Base-by-base conservation (phyloP, 1,139 yeast species). In the Pichia sp. region DNA sequence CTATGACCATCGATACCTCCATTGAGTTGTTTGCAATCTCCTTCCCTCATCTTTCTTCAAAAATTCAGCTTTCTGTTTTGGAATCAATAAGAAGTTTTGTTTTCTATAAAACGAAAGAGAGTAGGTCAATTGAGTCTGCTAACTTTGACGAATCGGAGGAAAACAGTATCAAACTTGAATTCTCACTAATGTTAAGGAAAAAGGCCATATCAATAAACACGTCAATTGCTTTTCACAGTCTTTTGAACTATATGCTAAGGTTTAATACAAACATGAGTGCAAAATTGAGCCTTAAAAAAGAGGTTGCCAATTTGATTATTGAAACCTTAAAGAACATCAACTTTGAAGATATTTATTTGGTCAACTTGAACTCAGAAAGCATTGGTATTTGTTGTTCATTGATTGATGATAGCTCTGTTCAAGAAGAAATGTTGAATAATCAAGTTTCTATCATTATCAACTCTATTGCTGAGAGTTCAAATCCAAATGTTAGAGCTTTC, bases 31-130 rank as follows among this genome's bases (percentile, higher is more conserved):
- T 91, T 64, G 84, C 87, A 10, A 66, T 79, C 8, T 77, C 87
- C 0, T 87, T 93, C 61, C 90, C 96, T 0, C 75, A 78, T 58
- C 78, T 93, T 62, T 81, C 92, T n/a, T 71, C 81, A 9, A 88
- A 90, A 60, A 87, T 93, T 55, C 97, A 93, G 65, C 85, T 87
- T 55, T 90, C 97, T 1, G 76, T 93, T 41, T 70, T 93, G 49
- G 98, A 92, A 61, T 91, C 86, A 58, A 72, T 93, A 59, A 77
- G 92, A 61, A 75, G 84, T 3, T 80, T 85, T 7, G 61, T 82
- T 43, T 67, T 73, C 48, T 71, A 73, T 40, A 59, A 63, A 70
- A 64, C 64, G 60, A 70, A 45, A 60, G 72, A 41, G 61, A 66
- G 34, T 59, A 68, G 29, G 42, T 57, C 57, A 6, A 49, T 46